Percentiles rank a stretch among this genome's conserved stretches.
Evolutionary conservation across 805 yeast species (phyloP).

Genomic region (Metschnikowia sp.): DNA sequence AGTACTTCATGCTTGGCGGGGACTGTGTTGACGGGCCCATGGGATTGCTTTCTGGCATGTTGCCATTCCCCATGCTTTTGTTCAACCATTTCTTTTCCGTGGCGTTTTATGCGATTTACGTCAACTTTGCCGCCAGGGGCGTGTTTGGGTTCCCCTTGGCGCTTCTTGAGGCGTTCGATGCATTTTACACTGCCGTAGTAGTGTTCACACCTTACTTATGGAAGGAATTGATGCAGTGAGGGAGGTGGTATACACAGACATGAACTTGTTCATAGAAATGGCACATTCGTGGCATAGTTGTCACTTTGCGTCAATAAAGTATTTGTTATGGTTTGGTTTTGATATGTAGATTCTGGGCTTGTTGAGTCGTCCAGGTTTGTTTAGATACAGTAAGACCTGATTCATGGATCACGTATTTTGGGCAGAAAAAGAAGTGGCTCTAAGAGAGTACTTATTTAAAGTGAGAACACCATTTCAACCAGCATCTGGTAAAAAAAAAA

Average conservation of each 20-base stretch:
- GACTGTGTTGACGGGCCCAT: conserved; percentile 74
- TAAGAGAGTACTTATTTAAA: no score
- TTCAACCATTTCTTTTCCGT: conserved; percentile 88
- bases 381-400: no score
- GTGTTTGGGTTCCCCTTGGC: conserved; percentile 66
- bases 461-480: no score
- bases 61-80: conserved; percentile 69
- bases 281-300: no score
- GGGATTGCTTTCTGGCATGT: conserved; percentile 75
- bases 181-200: conserved; percentile 67
- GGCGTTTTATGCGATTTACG: conserved; percentile 75
- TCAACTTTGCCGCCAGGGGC: conserved; percentile 68
- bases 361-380: no score
- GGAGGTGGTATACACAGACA: not conserved
- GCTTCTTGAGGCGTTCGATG: conserved; percentile 61
- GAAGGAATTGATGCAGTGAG: conserved; percentile 38
- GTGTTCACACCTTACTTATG: conserved; percentile 79
- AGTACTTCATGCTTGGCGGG: conserved; percentile 83
- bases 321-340: no score
- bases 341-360: no score
- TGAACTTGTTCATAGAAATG: not conserved
- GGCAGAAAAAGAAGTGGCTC: no score
- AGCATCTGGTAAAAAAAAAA: no score
- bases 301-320: not conserved
- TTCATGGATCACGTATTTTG: no score